A percentile compares a stretch with the other conserved stretches of the same genome.
phyloP scores from a whole-genome alignment of 2,329 filamentous ascomycete genomes.

The Alternaria gansuensis region DNA sequence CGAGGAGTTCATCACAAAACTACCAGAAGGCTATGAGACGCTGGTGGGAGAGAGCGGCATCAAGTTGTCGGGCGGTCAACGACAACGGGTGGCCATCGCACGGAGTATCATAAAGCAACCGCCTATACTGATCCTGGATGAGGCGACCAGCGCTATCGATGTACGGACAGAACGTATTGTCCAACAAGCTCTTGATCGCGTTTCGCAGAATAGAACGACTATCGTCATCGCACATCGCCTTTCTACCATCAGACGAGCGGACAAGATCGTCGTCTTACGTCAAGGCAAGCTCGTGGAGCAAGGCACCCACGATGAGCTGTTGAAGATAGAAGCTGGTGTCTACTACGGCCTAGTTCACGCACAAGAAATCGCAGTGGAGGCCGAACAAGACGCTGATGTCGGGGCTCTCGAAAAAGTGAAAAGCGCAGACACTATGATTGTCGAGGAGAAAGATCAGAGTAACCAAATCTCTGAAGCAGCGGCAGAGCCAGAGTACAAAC shows the following conservation, averaged over 20 bases:
- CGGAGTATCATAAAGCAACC: slow-evolving; percentile 74
- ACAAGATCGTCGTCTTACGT: slow-evolving; percentile 79
- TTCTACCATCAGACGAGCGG: slow-evolving; percentile 78
- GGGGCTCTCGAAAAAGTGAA: slow-evolving; percentile 26
- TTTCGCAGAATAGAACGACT: slow-evolving; percentile 71
- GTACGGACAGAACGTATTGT: slow-evolving; percentile 64
- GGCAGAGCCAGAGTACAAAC: slow-evolving; percentile 41
- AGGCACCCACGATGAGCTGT: slow-evolving; percentile 77
- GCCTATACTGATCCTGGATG: slow-evolving; percentile 74
- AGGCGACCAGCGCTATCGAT: slow-evolving; percentile 75
- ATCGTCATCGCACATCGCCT: slow-evolving; percentile 82
- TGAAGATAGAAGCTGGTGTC: slow-evolving; percentile 67
- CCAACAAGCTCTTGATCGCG: slow-evolving; percentile 66
- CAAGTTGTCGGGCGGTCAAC: slow-evolving; percentile 83
- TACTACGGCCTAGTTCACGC: slow-evolving; percentile 72
- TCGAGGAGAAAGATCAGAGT: slow-evolving; percentile 15
- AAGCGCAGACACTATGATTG: slow-evolving; percentile 26
- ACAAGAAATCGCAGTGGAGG: slow-evolving; percentile 46
- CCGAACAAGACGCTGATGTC: slow-evolving; percentile 32
- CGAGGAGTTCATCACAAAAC: slow-evolving; percentile 50
- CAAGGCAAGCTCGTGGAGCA: slow-evolving; percentile 75
- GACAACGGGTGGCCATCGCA: slow-evolving; percentile 82
- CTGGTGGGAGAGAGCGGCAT: slow-evolving; percentile 79
- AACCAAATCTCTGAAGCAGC: slow-evolving; percentile 16
- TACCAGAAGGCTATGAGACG: slow-evolving; percentile 72